Evolutionary conservation across 2,329 filamentous ascomycete genomes (phyloP), one percentile per base, ranked within the genome.

Genomic region (Botrytis medusae): DNA sequence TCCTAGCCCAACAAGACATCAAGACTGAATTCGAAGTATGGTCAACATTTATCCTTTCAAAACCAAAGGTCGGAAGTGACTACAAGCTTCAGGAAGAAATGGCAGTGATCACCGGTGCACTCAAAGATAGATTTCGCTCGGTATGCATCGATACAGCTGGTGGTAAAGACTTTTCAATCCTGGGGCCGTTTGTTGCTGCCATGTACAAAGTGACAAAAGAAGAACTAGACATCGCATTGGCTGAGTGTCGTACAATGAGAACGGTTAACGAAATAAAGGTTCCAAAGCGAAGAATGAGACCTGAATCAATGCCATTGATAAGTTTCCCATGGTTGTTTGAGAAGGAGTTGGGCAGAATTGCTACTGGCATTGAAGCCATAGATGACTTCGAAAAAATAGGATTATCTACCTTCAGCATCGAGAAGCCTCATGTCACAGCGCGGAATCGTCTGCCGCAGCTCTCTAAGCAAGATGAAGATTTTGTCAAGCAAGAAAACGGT

Each of bases 281-380:
- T 10, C 82, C 82, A 8, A 75, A 80, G 20, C 80, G 82, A 34
- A 80, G 79, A 32, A 82, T 83, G 79, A 83, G 82, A 18, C 79
- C 85, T 2, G 84, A 84, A 14, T 83, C 84, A 2, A 91, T 94
- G 86, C 95, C 96, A 0, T 84, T 98, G 14, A 96, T 98, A 78
- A 96, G 92, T 74, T 98, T 98, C 78, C 95, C 96, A 0, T 99
- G 96, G 96, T 84, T 98, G 2, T 97, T 98, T 76, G 86, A 90
- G 20, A 86, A 87, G 62, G 88, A 94, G 74, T 85, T 97, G 6
- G 91, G 92, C 1, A 86, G 86, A 65, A 90, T 97, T 77, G 92
- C 92, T 1, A 88, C 83, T 40, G 82, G 81, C 22, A 75, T 76
- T 29, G 77, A 79, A 54, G 48, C 67, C 2, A 69, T 48, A 16